These are phyloP conservation scores for Cystobasidium slooffiae DNA, from an alignment of 1,284 basidiomycete species.

Conservation along the genomic window DNA sequence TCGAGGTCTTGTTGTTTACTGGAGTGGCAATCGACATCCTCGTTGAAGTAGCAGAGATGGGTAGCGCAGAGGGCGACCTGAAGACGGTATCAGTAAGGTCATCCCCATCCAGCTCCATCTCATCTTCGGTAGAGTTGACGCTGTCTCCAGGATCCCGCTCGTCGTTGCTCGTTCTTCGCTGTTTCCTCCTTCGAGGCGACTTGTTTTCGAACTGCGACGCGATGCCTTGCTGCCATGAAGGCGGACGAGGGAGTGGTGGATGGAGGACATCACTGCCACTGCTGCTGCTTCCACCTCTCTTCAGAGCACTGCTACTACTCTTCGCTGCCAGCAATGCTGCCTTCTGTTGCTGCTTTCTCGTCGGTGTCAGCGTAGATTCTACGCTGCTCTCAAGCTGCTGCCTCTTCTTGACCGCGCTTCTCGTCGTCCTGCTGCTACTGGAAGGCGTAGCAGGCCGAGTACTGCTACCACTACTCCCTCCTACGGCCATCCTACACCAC, in stretches of 20 bases:
- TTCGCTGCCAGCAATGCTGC: too few species aligned
- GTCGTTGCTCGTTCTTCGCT: constrained; percentile 10
- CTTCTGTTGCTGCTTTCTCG: neutral
- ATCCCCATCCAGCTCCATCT: constrained; percentile 7
- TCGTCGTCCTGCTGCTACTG: constrained; percentile 15
- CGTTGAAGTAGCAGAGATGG: neutral
- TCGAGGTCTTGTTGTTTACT: neutral
- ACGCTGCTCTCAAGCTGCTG: neutral
- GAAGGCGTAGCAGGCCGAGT: neutral
- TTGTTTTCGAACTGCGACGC: constrained; percentile 8
- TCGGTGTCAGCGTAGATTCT: neutral
- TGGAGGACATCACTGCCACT: neutral
- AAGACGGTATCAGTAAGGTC: neutral
- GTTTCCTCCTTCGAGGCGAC: neutral
- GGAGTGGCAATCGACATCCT: neutral
- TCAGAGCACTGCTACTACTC: too few species aligned
- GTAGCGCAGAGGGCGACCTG: neutral
- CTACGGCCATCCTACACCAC: neutral
- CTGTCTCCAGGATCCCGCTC: constrained; percentile 38
- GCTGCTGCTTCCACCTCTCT: too few species aligned
- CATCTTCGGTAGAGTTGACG: constrained; percentile 18
- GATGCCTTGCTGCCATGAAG: constrained; percentile 25
- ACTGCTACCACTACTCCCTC: too few species aligned
- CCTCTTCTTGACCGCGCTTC: constrained; percentile 8
- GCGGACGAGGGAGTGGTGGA: constrained; percentile 18